phyloP scores from a whole-genome alignment of 2,329 filamentous ascomycete species.

The Aspergillus jensenii region DNA sequence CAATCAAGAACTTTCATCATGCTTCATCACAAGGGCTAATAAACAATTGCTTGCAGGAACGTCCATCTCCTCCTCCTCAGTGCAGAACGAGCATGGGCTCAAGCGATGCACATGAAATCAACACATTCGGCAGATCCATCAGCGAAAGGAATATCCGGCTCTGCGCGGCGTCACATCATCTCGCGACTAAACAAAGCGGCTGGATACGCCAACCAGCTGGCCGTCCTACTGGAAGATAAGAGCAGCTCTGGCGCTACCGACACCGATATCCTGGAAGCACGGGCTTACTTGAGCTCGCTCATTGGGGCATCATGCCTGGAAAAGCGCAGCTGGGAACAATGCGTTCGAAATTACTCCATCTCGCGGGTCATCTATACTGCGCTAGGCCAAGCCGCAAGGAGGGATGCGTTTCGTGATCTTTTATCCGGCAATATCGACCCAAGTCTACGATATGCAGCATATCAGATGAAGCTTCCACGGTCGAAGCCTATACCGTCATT shows the following conservation, averaged over 20 bases:
- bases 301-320: conserved; percentile 79
- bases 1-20: not conserved
- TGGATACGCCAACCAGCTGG: conserved; percentile 66
- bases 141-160: conserved; percentile 71
- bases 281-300: conserved; percentile 77
- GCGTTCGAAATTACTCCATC: conserved; percentile 72
- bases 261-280: conserved; percentile 77
- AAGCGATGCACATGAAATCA: conserved; percentile 93
- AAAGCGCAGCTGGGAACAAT: conserved; percentile 79
- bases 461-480: conserved; percentile 83
- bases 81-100: conserved; percentile 89
- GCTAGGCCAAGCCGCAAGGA: conserved; percentile 62
- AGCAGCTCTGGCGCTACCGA: conserved; percentile 64
- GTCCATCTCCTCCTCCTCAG: conserved; percentile 77
- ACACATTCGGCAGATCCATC: conserved; percentile 72
- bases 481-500: conserved; percentile 79
- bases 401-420: conserved; percentile 82
- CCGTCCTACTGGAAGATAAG: conserved; percentile 64
- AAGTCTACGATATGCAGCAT: conserved; percentile 90
- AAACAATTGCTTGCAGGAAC: conserved; percentile 54
- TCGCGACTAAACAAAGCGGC: conserved; percentile 82
- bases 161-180: conserved; percentile 82
- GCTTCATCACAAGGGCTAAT: not conserved
- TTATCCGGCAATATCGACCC: conserved; percentile 85
- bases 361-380: conserved; percentile 81